Evolutionary conservation across 495 filamentous ascomycete species (phyloP).

Genomic region (Choiromyces venosus): DNA sequence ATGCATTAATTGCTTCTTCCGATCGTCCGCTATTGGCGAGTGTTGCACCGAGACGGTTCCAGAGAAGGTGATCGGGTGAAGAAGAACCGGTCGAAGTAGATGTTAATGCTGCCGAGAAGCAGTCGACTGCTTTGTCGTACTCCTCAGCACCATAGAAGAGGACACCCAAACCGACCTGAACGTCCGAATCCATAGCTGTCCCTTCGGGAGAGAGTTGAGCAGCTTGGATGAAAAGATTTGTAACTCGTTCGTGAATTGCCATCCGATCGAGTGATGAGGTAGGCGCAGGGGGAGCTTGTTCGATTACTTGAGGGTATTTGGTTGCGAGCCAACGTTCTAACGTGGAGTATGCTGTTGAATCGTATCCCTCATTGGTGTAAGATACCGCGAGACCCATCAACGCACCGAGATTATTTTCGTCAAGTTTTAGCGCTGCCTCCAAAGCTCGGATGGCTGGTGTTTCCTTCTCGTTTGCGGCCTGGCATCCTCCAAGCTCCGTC

Average conservation of each 20-base stretch:
- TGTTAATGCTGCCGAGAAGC: slow-evolving; percentile 78
- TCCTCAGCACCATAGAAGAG: slow-evolving; percentile 97
- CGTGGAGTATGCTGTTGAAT: slow-evolving; percentile 90
- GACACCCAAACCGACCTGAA: slow-evolving; percentile 94
- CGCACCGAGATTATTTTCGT: slow-evolving; percentile 77
- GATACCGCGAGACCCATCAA: slow-evolving; percentile 93
- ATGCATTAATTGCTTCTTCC: slow-evolving; percentile 94
- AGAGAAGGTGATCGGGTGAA: slow-evolving; percentile 84
- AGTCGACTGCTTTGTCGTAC: slow-evolving; percentile 98
- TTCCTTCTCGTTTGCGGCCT: slow-evolving; percentile 98
- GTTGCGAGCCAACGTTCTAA: slow-evolving; percentile 91
- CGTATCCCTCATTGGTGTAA: slow-evolving; percentile 99
- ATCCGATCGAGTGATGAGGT: slow-evolving; percentile 66
- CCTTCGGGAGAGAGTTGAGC: slow-evolving; percentile 85
- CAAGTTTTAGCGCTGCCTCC: slow-evolving; percentile 82
- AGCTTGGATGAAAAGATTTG: slow-evolving; percentile 80
- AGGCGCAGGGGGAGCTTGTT: slow-evolving; percentile 73
- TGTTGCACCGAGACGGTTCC: slow-evolving; percentile 95
- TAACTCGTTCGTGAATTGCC: slow-evolving; percentile 82
- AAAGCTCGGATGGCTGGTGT: slow-evolving; percentile 95
- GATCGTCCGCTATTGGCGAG: slow-evolving; percentile 87
- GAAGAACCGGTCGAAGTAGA: slow-evolving; percentile 45
- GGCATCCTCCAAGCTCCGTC: slow-evolving; percentile 81
- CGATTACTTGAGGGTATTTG: slow-evolving; percentile 80
- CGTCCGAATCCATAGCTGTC: slow-evolving; percentile 90